Percentiles rank a stretch among this genome's conserved stretches.
Conservation (phyloP, 768 basidiomycete genomes). For the Cystobasidium ongulense region DNA sequence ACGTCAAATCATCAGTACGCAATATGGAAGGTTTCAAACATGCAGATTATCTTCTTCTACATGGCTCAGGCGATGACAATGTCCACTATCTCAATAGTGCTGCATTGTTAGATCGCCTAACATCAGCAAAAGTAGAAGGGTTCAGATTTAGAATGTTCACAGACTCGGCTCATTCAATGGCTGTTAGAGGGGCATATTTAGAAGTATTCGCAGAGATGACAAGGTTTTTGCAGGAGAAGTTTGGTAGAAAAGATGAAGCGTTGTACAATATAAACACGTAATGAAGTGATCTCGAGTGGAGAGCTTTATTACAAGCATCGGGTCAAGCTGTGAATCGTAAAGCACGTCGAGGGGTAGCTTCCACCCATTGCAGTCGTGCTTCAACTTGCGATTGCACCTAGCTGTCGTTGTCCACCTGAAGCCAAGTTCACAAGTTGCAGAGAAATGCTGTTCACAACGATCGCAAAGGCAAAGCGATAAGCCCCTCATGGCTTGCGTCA, state of each 20-base stretch:
- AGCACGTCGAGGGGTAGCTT: no score
- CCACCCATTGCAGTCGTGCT: no score
- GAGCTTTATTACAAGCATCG: no score
- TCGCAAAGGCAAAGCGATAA: no score
- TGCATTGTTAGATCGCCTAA: constrained; percentile 86
- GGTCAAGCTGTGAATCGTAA: no score
- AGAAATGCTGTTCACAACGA: no score
- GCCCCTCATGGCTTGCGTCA: no score
- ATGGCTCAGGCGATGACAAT: constrained; percentile 93
- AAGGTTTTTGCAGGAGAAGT: constrained; percentile 76
- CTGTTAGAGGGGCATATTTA: constrained; percentile 62
- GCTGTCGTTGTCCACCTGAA: no score
- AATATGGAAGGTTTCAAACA: constrained; percentile 78
- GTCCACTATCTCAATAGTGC: constrained; percentile 90
- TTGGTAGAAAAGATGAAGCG: constrained; percentile 54
- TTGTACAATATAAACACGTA: not conserved
- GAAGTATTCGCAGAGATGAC: constrained; percentile 84
- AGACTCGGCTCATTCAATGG: constrained; percentile 84
- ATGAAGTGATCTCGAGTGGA: no score
- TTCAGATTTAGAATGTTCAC: constrained; percentile 88
- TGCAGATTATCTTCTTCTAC: constrained; percentile 72
- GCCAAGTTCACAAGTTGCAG: no score
- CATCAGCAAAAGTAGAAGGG: constrained; percentile 60
- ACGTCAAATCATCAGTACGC: constrained; percentile 76
- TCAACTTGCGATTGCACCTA: no score